Percentiles rank a stretch among this genome's conserved stretches.
phyloP scores from a whole-genome alignment of 352 stramenopile genomes.

The Phytophthora syringae region DNA sequence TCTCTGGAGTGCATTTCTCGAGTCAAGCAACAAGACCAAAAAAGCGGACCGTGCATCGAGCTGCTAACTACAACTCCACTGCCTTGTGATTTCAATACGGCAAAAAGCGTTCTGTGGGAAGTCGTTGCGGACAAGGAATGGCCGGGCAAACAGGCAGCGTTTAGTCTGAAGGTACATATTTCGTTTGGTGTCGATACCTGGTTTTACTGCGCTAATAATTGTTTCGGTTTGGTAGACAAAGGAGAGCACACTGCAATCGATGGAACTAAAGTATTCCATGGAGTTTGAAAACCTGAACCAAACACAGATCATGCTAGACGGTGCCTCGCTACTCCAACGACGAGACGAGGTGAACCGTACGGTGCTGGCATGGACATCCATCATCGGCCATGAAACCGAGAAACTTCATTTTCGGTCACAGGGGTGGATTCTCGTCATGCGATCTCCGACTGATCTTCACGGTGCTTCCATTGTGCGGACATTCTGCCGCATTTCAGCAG shows the following conservation, averaged over 20 bases:
- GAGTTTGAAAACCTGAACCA: neutral
- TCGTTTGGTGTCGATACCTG: neutral
- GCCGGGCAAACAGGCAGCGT: neutral
- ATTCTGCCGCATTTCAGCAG: conserved; percentile 10
- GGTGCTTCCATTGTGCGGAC: conserved; percentile 7
- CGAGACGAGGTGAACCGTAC: conserved; percentile 7
- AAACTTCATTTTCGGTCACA: conserved; percentile 11
- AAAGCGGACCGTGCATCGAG: conserved; percentile 2
- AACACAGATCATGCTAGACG: conserved; percentile 3
- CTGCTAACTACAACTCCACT: conserved; percentile 15
- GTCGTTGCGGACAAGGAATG: conserved; percentile 10
- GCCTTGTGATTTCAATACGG: conserved; percentile 2
- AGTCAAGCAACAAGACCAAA: conserved; percentile 3
- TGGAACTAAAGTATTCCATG: conserved; percentile 13
- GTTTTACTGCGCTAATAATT: neutral
- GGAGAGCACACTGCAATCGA: neutral
- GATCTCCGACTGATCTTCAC: conserved; percentile 1
- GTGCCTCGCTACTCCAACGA: conserved; percentile 6
- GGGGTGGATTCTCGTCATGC: conserved; percentile 18
- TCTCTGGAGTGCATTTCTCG: conserved; percentile 1
- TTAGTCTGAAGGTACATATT: conserved; percentile 15
- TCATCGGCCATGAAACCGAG: neutral
- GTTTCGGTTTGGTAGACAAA: conserved; percentile 6
- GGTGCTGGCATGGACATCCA: conserved; percentile 11
- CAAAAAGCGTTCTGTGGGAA: conserved; percentile 10